Evolutionary conservation across 352 stramenopile genomes (phyloP).

Genomic region (Sclerospora graminicola): DNA sequence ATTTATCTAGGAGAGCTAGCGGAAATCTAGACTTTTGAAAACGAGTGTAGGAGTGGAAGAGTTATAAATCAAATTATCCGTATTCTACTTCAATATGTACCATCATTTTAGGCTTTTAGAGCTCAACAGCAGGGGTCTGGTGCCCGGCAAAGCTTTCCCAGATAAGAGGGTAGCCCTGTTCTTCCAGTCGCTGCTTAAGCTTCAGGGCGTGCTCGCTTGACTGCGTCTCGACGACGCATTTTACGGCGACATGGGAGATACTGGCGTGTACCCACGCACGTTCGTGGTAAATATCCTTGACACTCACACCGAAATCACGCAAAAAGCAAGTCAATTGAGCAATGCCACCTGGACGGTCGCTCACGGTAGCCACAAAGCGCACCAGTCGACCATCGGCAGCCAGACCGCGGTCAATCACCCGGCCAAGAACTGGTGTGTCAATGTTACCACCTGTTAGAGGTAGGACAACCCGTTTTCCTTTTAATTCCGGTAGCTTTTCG

Average conservation of each 20-base stretch:
- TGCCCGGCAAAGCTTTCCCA: conserved; percentile 47
- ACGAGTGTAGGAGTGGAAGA: conserved; percentile 4
- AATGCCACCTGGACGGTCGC: conserved; percentile 92
- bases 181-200: conserved; percentile 78
- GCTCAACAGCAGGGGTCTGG: conserved; percentile 16
- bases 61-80: conserved; percentile 16
- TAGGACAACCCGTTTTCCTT: conserved; percentile 91
- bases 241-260: conserved; percentile 93
- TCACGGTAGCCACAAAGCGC: conserved; percentile 94
- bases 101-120: conserved; percentile 14
- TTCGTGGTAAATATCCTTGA: conserved; percentile 98
- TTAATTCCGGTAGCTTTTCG: conserved; percentile 88
- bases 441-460: conserved; percentile 97
- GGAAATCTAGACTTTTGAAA: conserved; percentile 22
- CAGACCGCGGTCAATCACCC: conserved; percentile 94
- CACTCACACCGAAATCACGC: conserved; percentile 79
- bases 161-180: conserved; percentile 81
- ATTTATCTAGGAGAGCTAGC: conserved; percentile 77
- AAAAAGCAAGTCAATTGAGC: conserved; percentile 87
- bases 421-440: conserved; percentile 90
- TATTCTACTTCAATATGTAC: conserved; percentile 16
- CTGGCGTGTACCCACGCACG: conserved; percentile 92
- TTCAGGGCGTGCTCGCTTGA: conserved; percentile 87
- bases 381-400: conserved; percentile 94
- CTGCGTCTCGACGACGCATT: conserved; percentile 93